Conservation (phyloP, 1,284 basidiomycete genomes). For the Earliella scabrosa region DNA sequence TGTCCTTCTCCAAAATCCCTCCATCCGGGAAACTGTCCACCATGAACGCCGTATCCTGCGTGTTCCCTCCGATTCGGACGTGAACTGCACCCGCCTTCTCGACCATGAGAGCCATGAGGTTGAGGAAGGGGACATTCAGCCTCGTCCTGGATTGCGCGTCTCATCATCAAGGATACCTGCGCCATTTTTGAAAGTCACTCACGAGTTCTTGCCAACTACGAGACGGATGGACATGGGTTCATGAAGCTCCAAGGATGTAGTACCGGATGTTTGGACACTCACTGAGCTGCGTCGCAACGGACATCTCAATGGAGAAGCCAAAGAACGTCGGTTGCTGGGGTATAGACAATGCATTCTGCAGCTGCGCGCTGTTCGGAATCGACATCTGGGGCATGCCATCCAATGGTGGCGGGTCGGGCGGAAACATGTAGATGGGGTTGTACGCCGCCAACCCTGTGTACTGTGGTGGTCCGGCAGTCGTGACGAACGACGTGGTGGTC, state of each 20-base stretch:
- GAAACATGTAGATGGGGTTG: slow-evolving; percentile 19
- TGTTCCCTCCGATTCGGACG: slow-evolving; percentile 77
- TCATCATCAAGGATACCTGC: neutral
- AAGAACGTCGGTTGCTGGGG: slow-evolving; percentile 62
- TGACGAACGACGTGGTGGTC: slow-evolving; percentile 5
- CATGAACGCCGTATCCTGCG: slow-evolving; percentile 57
- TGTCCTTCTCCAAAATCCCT: slow-evolving; percentile 49
- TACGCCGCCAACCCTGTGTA: slow-evolving; percentile 22
- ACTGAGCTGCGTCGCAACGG: slow-evolving; percentile 61
- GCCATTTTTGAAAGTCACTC: too few species aligned
- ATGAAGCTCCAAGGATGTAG: neutral
- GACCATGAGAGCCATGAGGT: slow-evolving; percentile 67
- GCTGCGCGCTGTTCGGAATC: slow-evolving; percentile 18
- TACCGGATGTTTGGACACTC: neutral
- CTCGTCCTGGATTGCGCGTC: slow-evolving; percentile 37
- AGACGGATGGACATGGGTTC: neutral
- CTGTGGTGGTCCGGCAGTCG: neutral
- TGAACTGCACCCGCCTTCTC: slow-evolving; percentile 57
- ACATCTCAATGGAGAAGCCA: slow-evolving; percentile 77
- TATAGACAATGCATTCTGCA: slow-evolving; percentile 45
- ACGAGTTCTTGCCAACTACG: slow-evolving; percentile 22
- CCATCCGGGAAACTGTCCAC: slow-evolving; percentile 49
- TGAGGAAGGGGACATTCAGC: slow-evolving; percentile 68
- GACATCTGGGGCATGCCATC: slow-evolving; percentile 15
- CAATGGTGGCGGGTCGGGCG: slow-evolving; percentile 28